These are phyloP conservation scores for Papilionanthe hybrid DNA, from an alignment of 116 monocot species.

Conservation along the genomic window DNA sequence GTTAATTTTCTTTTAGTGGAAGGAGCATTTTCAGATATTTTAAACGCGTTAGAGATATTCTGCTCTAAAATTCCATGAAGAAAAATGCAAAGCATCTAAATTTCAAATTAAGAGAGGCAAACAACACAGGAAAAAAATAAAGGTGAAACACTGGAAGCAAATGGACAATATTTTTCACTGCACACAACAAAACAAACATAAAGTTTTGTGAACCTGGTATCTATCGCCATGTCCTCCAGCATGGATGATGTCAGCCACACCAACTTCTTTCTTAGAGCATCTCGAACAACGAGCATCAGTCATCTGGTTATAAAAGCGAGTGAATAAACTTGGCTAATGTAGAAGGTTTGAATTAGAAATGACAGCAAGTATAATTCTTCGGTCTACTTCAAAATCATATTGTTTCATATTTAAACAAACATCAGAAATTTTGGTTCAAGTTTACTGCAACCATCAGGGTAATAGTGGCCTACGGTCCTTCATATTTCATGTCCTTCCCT, in stretches of 20 bases:
- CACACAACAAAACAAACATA: conserved; percentile 3
- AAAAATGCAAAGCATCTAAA: neutral
- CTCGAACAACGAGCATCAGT: conserved; percentile 67
- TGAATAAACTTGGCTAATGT: neutral
- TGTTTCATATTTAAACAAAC: neutral
- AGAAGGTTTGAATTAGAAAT: neutral
- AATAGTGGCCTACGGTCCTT: neutral
- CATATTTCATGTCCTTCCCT: neutral
- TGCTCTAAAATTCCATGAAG: neutral
- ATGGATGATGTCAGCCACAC: conserved; percentile 71
- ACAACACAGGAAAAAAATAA: neutral
- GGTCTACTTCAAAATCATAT: neutral
- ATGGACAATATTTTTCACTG: neutral
- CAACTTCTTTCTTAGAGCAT: conserved; percentile 70
- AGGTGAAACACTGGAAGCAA: neutral
- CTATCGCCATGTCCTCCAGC: conserved; percentile 74
- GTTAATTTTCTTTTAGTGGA: neutral
- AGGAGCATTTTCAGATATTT: neutral
- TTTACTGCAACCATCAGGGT: neutral
- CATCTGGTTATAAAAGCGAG: conserved; percentile 48
- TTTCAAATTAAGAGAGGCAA: neutral
- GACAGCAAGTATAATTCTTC: neutral
- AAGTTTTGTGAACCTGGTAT: conserved; percentile 51
- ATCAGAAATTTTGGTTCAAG: neutral
- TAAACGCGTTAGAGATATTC: neutral